phyloP scores from a whole-genome alignment of 2,329 filamentous ascomycete genomes.

The Tolypocladium ophioglossoides region DNA sequence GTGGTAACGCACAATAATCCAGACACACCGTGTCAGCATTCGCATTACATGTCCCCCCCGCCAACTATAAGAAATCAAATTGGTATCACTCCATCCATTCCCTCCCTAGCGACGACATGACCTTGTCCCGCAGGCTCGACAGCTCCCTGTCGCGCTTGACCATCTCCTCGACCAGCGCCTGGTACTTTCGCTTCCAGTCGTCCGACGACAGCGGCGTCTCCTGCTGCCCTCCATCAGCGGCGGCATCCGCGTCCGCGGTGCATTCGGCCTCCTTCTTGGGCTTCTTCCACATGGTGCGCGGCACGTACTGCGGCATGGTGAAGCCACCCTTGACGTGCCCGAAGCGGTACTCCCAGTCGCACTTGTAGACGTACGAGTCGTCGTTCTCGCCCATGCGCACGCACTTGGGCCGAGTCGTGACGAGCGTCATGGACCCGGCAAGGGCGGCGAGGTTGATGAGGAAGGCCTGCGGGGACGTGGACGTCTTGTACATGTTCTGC shows the following conservation, averaged over 20 bases:
- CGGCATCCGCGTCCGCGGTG: background rate
- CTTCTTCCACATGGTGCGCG: slow-evolving; percentile 30
- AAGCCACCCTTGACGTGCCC: slow-evolving; percentile 43
- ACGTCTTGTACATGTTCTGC: slow-evolving; percentile 39
- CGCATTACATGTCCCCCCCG: background rate
- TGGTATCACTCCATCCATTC: slow-evolving; percentile 7
- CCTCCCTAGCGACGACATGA: slow-evolving; percentile 27
- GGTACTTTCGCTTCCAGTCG: slow-evolving; percentile 43
- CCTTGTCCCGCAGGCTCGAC: slow-evolving; percentile 27
- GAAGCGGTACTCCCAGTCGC: slow-evolving; percentile 45
- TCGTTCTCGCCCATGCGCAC: slow-evolving; percentile 32
- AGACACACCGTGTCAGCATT: background rate
- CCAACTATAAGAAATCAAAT: slow-evolving; percentile 1
- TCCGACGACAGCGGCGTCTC: slow-evolving; percentile 18
- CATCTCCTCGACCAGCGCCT: slow-evolving; percentile 47
- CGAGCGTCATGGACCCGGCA: slow-evolving; percentile 40
- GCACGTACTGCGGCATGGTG: slow-evolving; percentile 38
- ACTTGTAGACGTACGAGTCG: slow-evolving; percentile 35
- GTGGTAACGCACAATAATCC: background rate
- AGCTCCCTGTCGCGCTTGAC: slow-evolving; percentile 46
- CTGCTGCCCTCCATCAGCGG: background rate
- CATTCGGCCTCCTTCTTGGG: slow-evolving; percentile 10
- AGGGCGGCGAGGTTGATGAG: slow-evolving; percentile 49
- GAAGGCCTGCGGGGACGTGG: slow-evolving; percentile 42
- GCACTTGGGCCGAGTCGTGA: slow-evolving; percentile 28